Evolutionary conservation across 2,329 filamentous ascomycete species (phyloP), one percentile per base, ranked within the genome.

Genomic region (Fusarium brachygibbosum): DNA sequence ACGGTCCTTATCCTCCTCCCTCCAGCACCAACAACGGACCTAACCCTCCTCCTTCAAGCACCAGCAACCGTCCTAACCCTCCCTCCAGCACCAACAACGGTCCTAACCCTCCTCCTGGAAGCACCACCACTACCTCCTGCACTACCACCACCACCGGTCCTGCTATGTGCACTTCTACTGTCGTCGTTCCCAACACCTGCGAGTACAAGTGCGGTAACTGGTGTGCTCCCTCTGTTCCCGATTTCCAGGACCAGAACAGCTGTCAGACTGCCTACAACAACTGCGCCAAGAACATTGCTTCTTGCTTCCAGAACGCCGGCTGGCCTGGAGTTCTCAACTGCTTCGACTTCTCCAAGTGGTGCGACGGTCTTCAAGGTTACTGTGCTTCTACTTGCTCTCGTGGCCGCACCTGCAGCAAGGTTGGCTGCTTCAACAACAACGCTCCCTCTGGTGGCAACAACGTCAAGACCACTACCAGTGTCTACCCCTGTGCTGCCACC

Each of bases 131-230:
- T 46, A 48, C 72, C 10, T 63, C 60, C 25, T 73, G 75, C 38
- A 78, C 76, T 29, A 81, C 78, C 23, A 80, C 78, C 23, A 80
- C 80, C 17, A 77, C 75, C 29, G 76, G 77, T 38, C 73, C 80
- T 40, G 72, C 81, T n/a, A 75, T 84, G 53, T 88, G 86, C 76
- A 85, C 82, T 12, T 77, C 81, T 48, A 86, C 83, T 25, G 75
- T 78, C 25, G 79, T 81, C 13, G 75, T 81, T 25, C 82, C 84
- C 12, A 76, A 83, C 48, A 79, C 77, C 31, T 88, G 86, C 76
- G 86, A 88, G 74, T 88, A 86, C 76, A 79, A 82, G 68, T 84
- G 83, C 67, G 86, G 86, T 48, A 82, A 80, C 63, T 88, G 86
- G 85, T 87, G 85, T 73, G 82, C 81, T 37, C 80, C 79, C 45